Percentiles rank a stretch among this genome's conserved stretches.
Evolutionary conservation across 2,329 filamentous ascomycete genomes (phyloP).

Genomic region (Diaporthe sp.): DNA sequence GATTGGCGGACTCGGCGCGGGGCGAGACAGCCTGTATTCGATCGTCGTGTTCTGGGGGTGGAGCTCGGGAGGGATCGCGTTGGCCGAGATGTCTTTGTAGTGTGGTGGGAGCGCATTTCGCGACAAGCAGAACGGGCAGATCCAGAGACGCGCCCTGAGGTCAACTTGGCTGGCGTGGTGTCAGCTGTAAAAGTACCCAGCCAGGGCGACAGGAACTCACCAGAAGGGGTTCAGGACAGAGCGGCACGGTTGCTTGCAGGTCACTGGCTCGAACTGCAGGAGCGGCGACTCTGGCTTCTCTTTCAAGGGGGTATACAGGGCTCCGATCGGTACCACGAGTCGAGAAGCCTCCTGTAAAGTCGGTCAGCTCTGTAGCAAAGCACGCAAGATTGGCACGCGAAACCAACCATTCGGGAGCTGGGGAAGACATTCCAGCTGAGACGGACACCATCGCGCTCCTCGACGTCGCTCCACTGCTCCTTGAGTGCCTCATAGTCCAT

Average conservation of each 20-base stretch:
- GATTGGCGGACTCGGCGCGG: conserved; percentile 87
- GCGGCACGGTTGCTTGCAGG: conserved; percentile 95
- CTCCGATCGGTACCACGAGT: conserved; percentile 95
- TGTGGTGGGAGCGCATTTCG: conserved; percentile 86
- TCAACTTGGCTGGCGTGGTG: conserved; percentile 78
- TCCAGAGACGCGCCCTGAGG: conserved; percentile 86
- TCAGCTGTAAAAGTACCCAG: conserved; percentile 41
- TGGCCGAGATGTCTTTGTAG: conserved; percentile 90
- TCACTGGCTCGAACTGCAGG: conserved; percentile 95
- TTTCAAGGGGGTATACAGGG: conserved; percentile 94
- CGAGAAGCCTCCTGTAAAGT: conserved; percentile 85
- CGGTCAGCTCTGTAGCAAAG: conserved; percentile 43
- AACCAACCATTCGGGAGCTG: conserved; percentile 91
- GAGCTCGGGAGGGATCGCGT: conserved; percentile 86
- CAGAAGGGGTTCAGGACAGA: conserved; percentile 98
- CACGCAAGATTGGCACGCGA: conserved; percentile 10
- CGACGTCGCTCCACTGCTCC: conserved; percentile 96
- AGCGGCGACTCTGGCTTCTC: conserved; percentile 92
- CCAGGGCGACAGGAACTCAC: conserved; percentile 63
- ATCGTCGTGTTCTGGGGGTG: conserved; percentile 90
- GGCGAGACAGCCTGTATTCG: conserved; percentile 85
- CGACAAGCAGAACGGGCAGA: conserved; percentile 89
- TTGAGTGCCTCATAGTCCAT: conserved; percentile 97
- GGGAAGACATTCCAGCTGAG: conserved; percentile 99
- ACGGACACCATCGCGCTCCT: conserved; percentile 95